Base-by-base conservation (phyloP, 345 rosid genomes). In the Camelina laxa region DNA sequence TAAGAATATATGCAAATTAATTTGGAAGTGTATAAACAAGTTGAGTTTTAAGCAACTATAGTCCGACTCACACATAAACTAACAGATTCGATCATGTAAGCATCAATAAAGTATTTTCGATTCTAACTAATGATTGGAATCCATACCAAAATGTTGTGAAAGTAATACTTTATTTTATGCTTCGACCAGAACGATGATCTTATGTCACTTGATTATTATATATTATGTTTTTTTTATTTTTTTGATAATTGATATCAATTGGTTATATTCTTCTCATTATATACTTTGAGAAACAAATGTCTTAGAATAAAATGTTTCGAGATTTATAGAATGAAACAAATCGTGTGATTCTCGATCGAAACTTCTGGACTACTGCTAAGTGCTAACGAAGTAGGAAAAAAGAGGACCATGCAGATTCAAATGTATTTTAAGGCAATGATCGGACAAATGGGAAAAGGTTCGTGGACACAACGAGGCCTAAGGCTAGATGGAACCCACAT, bases 361-460 rank as follows among this genome's bases (percentile, higher is more conserved):
- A 17, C 13, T 31, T 44, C 31, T 48, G 3, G 27, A 24, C 0
- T 24, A 24, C 4, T 24, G 27, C 27, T 24, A 24, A 17, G 38
- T 35, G 38, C 38, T 35, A 9, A 8, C 13, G 11, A 31, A 48
- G 21, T 54, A 55, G 42, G 6, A 68, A 68, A 56, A 41, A 42
- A 9, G 19, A 55, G 70, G 33, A 31, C 45, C 58, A 65, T 49
- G 45, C 33, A 65, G 57, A 47, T 65, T 47, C 41, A 24, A 24
- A 24, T 24, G 27, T 24, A 24, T 22, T 24, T 24, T 35, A 51
- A 51, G 69, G 57, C 17, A 65, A 49, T 49, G 31, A 65, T 49
- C 70, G 45, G 42, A 63, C 56, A 47, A 20, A 47, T 33, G 15
- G 62, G 42, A 33, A 58, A 19, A 60, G 9, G 30, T 6, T 11